Base-by-base conservation (phyloP, 2,329 filamentous ascomycete genomes). In the Alternaria hordeiaustralica region DNA sequence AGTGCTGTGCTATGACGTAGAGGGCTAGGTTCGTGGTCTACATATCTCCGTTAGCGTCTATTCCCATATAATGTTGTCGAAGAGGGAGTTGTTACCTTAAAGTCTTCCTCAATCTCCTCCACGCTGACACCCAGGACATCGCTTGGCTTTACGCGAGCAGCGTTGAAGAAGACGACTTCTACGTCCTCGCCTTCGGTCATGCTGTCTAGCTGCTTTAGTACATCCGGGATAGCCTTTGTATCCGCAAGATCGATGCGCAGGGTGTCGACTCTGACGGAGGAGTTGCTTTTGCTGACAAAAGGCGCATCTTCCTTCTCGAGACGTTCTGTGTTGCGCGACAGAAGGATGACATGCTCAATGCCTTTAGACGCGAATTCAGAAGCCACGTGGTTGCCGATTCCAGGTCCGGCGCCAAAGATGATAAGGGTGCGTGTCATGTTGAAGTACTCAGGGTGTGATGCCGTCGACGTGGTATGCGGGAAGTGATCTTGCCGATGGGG, bases 161-260 rank as follows among this genome's bases (percentile, higher is more conserved):
- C 84, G 66, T 87, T 87, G 78, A 83, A 87, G 46, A 86, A 81
- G 4, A 87, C 77, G 21, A 82, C 83, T 50, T 86, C 83, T 2
- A 86, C 74, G 2, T 71, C 66, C n/a, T 77, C 76, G 3, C 75
- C 72, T 5, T 58, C 5, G 1, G 78, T 75, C 50, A 76, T 53
- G 0, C 51, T 26, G n/a, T 83, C 82, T 5, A 84, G 78, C 41
- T 84, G 74, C 7, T 78, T 70, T 5, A 87, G 75, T 0, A 79
- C 79, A 12, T 66, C 69, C 5, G 75, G 73, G 43, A 86, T 76
- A 4, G 77, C 74, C 0, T 71, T 63, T 1, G 79, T 70, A 55
- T 86, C 78, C 13, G 79, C 73, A 9, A 87, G 73, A 64, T 87
- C 84, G 46, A 83, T 78, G 5, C 71, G 69, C 66, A 84, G 82